Conservation (phyloP, 2,329 filamentous ascomycete species). For the Didymosphaeria variabile region DNA sequence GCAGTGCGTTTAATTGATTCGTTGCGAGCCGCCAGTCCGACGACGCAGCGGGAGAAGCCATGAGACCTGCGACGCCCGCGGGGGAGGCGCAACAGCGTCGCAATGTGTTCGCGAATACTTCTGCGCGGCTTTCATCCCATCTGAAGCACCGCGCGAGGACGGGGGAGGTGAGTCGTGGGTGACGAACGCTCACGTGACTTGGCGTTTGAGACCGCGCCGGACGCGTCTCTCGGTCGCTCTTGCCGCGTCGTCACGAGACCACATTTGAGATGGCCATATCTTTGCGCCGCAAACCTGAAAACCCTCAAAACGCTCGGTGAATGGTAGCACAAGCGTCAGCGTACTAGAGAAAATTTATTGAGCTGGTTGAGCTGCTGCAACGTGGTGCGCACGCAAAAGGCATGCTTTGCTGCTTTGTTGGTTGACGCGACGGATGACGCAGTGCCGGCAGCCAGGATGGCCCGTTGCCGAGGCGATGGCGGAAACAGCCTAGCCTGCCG, state of each 20-base stretch:
- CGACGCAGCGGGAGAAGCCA: slow-evolving; percentile 5
- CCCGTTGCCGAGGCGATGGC: slow-evolving; percentile 10
- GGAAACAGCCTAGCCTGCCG: slow-evolving; percentile 2
- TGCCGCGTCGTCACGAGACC: not conserved
- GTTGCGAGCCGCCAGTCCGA: slow-evolving; percentile 14
- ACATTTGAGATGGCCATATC: slow-evolving; percentile 11
- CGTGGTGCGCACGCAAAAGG: slow-evolving; percentile 7
- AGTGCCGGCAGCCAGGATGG: not conserved
- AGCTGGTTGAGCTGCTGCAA: not conserved
- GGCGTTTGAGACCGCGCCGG: not conserved
- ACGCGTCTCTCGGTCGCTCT: not conserved
- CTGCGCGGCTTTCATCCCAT: not conserved
- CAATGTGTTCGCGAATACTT: not conserved
- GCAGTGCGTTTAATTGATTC: slow-evolving; percentile 27
- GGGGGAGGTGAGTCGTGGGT: slow-evolving; percentile 20
- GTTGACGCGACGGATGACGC: slow-evolving; percentile 10
- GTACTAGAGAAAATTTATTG: not conserved
- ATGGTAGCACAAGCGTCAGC: too few species aligned
- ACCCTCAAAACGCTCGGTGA: rapidly evolving
- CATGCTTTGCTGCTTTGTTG: not conserved
- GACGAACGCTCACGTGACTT: slow-evolving; percentile 13
- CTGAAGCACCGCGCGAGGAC: slow-evolving; percentile 18
- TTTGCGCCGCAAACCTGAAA: not conserved
- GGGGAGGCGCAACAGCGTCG: not conserved
- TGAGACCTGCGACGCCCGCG: slow-evolving; percentile 4